A percentile compares a stretch with the other conserved stretches of the same genome.
phyloP scores from a whole-genome alignment of 345 rosid species.

The Pelargonium nanum region DNA sequence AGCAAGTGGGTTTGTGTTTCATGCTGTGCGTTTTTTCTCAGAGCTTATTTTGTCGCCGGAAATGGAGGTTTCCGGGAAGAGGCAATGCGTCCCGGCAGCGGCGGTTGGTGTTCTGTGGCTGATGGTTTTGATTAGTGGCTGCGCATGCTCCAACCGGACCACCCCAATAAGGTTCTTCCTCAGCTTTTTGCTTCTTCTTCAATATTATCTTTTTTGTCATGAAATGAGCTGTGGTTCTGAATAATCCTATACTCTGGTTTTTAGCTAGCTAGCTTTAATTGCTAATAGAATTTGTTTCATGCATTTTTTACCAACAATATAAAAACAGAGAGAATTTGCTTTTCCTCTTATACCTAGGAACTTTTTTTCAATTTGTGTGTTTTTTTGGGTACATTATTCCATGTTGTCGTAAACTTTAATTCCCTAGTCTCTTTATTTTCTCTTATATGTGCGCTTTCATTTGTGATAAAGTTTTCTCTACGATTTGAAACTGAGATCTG shows the following conservation, averaged over 20 bases:
- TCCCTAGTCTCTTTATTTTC: too few relatives aligned
- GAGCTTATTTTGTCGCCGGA: neutral
- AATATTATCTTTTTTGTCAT: neutral
- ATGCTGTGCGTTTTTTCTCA: neutral
- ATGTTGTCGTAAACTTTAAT: too few relatives aligned
- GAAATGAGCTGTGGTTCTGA: too few relatives aligned
- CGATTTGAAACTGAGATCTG: too few relatives aligned
- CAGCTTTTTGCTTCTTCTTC: neutral
- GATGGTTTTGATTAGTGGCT: neutral
- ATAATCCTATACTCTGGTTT: neutral
- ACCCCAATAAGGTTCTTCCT: constrained; percentile 29
- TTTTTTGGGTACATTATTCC: too few relatives aligned
- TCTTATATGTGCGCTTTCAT: too few relatives aligned
- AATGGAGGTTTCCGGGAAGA: neutral
- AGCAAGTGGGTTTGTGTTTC: neutral
- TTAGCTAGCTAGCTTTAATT: neutral
- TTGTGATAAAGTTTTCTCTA: too few relatives aligned
- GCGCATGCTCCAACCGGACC: constrained; percentile 5
- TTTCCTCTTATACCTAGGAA: neutral
- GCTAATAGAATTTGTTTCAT: too few relatives aligned
- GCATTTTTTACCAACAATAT: too few relatives aligned
- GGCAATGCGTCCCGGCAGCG: neutral
- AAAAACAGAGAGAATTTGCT: neutral
- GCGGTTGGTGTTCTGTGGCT: neutral
- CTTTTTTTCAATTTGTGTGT: too few relatives aligned